Evolutionary conservation across 768 basidiomycete genomes (phyloP).

Genomic region (Nidula microcarpa): DNA sequence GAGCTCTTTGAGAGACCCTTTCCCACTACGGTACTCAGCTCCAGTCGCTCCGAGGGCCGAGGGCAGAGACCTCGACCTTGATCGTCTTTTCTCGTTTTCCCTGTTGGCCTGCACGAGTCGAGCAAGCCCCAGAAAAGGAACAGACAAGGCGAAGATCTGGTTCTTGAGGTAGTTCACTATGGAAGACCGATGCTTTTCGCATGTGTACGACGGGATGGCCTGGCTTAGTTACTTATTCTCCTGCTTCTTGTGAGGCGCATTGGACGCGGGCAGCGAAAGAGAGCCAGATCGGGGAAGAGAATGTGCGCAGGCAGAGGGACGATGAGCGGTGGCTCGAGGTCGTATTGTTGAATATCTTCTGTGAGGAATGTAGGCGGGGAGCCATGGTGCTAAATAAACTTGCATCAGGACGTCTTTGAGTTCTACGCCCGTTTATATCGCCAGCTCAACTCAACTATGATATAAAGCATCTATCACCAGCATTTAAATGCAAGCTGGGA

Average conservation of each 20-base stretch:
- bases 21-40: not conserved
- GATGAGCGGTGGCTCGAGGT: constrained; percentile 22
- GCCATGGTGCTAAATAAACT: constrained; percentile 26
- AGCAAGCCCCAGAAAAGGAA: constrained; percentile 50
- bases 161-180: constrained; percentile 55
- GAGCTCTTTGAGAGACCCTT: constrained; percentile 30
- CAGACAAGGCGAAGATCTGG: constrained; percentile 73
- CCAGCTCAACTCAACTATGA: constrained; percentile 57
- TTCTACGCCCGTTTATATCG: constrained; percentile 52
- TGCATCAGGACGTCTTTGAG: constrained; percentile 27
- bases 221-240: constrained; percentile 47
- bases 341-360: constrained; percentile 66
- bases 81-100: constrained; percentile 61
- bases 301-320: constrained; percentile 17
- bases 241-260: not conserved
- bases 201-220: constrained; percentile 22
- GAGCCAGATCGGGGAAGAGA: constrained; percentile 33
- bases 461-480: not conserved
- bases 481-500: too few relatives aligned
- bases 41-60: constrained; percentile 23
- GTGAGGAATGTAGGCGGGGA: constrained; percentile 22
- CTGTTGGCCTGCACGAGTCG: constrained; percentile 73
- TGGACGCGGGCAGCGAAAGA: constrained; percentile 17
- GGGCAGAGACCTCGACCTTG: constrained; percentile 53
- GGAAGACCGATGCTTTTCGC: constrained; percentile 38